Conservation (phyloP, 73 alveolate species). For the Paramecium pentaurelia region DNA sequence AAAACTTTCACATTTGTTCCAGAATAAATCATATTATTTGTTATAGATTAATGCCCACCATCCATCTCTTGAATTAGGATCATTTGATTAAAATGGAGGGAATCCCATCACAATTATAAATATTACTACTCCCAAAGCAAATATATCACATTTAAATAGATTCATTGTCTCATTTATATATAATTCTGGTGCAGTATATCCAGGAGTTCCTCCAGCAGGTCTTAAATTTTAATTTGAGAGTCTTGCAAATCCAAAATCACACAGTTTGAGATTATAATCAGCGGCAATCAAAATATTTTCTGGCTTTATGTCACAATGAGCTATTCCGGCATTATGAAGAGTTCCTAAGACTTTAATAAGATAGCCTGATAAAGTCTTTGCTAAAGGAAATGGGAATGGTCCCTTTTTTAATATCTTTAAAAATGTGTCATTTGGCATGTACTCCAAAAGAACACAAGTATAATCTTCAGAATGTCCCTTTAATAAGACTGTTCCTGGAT, state of each 20-base stretch:
- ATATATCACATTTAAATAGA: background rate
- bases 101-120: background rate
- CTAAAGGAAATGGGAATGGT: background rate
- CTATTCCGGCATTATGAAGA: background rate
- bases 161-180: background rate
- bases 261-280: background rate
- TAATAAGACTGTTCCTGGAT: background rate
- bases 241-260: constrained; percentile 44
- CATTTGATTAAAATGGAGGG: constrained; percentile 22
- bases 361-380: background rate
- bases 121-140: constrained; percentile 12
- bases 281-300: constrained; percentile 2
- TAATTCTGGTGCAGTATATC: constrained; percentile 26
- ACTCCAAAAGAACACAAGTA: background rate
- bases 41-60: constrained; percentile 5
- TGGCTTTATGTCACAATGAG: constrained; percentile 45
- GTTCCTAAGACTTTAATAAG: background rate
- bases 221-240: background rate
- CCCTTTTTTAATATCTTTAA: background rate
- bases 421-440: constrained; percentile 44
- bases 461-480: constrained; percentile 17
- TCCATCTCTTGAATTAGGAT: background rate
- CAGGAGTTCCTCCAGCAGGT: constrained; percentile 45
- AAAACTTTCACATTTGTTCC: background rate
- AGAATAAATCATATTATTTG: background rate